Base-by-base conservation (phyloP, 139 green algal genomes). In the Helicosporidium sp. region DNA sequence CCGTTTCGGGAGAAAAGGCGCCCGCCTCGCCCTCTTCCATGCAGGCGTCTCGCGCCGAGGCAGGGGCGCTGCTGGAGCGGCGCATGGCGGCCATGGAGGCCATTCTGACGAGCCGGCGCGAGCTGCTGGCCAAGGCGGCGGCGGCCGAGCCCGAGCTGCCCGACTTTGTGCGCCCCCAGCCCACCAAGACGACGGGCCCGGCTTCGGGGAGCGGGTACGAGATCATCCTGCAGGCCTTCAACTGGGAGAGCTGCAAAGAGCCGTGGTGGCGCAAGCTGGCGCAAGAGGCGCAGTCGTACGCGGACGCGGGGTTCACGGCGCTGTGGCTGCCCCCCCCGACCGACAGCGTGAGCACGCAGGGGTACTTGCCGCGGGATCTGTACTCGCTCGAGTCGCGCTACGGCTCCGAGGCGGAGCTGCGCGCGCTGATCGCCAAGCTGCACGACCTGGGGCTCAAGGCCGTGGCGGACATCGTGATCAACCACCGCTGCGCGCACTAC, bases 381-480 rank as follows among this genome's bases (percentile, higher is more conserved):
- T 93, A 88, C 68, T 68, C 79, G 48, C 58, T 91, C 20, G 69
- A 75, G 58, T 74, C 57, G 35, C 40, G 58, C 24, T 91, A 91
- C 55, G 80, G 82, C 34, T 72, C 41, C 35, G 62, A 84, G 55
- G 66, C 46, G 56, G 86, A 80, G 61, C 80, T 87, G 48, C 46
- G 51, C 50, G 77, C 70, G 49, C 73, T 60, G 47, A 76, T 94
- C 27, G 15, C 41, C 0, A 31, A 36, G 16, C 64, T 91, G 46
- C 62, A 76, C 42, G 67, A 83, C 17, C 41, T 80, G 49, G 62
- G 65, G 43, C 70, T 93, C 48, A 92, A 87, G 45, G 67, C 69
- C 43, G 69, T 94, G 3, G 85, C 82, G 12, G 85, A 96, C 68
- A 91, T 94, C 35, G 84, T 95, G 20, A 87, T 95, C 64, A 94